Evolutionary conservation across 495 filamentous ascomycete genomes (phyloP).

Genomic region (Penicillium samsonianum): DNA sequence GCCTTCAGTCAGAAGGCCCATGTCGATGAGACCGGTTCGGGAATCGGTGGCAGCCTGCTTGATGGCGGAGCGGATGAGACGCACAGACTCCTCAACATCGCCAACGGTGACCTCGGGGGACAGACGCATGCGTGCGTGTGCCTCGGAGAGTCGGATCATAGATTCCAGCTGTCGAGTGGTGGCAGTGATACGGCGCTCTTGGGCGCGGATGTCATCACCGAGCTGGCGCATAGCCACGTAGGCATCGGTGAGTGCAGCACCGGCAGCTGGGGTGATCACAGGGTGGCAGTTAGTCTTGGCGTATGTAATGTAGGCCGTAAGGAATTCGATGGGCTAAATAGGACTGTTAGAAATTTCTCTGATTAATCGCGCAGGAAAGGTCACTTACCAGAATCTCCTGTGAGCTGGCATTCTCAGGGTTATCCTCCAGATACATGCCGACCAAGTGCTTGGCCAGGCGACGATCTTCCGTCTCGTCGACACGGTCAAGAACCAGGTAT

Average conservation of each 20-base stretch:
- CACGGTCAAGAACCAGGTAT: constrained; percentile 90
- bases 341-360: constrained; percentile 16
- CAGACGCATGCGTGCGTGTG: constrained; percentile 96
- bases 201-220: constrained; percentile 89
- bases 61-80: constrained; percentile 89
- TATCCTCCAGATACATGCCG: constrained; percentile 96
- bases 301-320: constrained; percentile 97
- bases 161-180: constrained; percentile 94
- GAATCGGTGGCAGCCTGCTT: constrained; percentile 95
- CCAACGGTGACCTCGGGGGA: constrained; percentile 69
- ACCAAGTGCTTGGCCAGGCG: constrained; percentile 89
- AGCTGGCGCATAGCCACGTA: constrained; percentile 97
- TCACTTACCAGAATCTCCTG: constrained; percentile 76
- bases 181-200: constrained; percentile 94
- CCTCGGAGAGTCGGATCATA: constrained; percentile 95
- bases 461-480: constrained; percentile 86
- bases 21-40: constrained; percentile 90
- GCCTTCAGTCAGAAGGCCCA: constrained; percentile 91
- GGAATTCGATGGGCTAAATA: constrained; percentile 80
- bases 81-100: constrained; percentile 89
- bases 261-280: constrained; percentile 71
- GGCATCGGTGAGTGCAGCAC: constrained; percentile 73
- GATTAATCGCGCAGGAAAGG: constrained; percentile 1
- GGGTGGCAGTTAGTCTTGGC: constrained; percentile 87
- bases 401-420: constrained; percentile 76